These are phyloP conservation scores for Cytospora mali DNA, from an alignment of 2,329 filamentous ascomycete genomes.

Conservation along the genomic window DNA sequence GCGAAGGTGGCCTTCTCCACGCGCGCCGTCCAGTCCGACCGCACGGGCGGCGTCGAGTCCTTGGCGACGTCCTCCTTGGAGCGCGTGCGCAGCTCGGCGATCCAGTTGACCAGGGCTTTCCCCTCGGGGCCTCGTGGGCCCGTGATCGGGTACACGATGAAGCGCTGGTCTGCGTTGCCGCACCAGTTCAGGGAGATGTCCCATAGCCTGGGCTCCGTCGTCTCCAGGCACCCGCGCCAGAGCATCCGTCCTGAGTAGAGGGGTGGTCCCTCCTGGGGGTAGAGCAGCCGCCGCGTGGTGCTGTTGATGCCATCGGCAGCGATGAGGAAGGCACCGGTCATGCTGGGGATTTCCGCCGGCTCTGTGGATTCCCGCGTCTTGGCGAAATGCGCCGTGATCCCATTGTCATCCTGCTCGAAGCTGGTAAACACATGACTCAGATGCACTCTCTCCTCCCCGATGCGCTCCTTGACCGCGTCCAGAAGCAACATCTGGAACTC, in stretches of 20 bases:
- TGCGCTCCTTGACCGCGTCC: conserved; percentile 43
- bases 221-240: conserved; percentile 47
- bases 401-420: conserved; percentile 40
- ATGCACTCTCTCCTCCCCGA: conserved; percentile 43
- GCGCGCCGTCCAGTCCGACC: conserved; percentile 45
- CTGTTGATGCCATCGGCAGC: conserved; percentile 51
- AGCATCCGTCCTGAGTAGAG: conserved; percentile 49
- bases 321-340: conserved; percentile 41
- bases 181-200: conserved; percentile 49
- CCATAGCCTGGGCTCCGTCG: conserved; percentile 43
- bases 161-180: conserved; percentile 50
- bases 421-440: conserved; percentile 42
- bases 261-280: conserved; percentile 47
- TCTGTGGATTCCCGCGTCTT: conserved; percentile 9
- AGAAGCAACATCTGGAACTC: conserved; percentile 49
- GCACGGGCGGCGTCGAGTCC: conserved; percentile 46
- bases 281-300: conserved; percentile 43
- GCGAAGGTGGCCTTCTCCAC: conserved; percentile 45
- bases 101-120: conserved; percentile 49
- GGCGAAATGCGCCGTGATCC: conserved; percentile 42
- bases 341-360: conserved; percentile 36
- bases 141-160: conserved; percentile 50
- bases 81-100: conserved; percentile 47
- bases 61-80: conserved; percentile 40
- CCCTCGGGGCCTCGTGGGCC: conserved; percentile 39